These are phyloP conservation scores for Lachancea waltii DNA, from an alignment of 805 yeast genomes.

Conservation along the genomic window DNA sequence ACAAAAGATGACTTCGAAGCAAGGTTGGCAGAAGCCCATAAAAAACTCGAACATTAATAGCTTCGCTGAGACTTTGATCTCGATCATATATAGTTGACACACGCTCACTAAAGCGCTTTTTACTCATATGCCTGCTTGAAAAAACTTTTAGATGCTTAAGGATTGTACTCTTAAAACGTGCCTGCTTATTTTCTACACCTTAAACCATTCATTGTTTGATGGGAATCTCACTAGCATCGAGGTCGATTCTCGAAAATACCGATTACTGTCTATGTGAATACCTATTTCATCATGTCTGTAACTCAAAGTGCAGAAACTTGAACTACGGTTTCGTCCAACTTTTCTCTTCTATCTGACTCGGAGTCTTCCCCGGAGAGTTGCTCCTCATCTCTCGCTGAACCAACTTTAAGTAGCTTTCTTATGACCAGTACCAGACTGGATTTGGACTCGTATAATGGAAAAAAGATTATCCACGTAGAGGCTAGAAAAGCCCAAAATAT, in stretches of 20 bases:
- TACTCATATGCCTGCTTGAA: no score
- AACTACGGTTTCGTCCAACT: background rate
- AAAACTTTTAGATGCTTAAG: no score
- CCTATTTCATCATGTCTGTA: background rate
- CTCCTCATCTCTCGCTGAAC: background rate
- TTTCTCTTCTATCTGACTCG: background rate
- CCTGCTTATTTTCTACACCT: no score
- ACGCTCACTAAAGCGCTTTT: no score
- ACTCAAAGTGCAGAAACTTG: background rate
- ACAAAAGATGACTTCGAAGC: conserved; percentile 8
- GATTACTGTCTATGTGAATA: no score
- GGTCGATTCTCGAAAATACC: no score
- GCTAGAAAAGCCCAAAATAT: conserved; percentile 3
- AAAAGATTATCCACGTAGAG: conserved; percentile 1
- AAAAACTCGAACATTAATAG: no score
- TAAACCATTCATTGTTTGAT: no score
- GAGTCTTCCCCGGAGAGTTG: background rate
- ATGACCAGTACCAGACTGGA: background rate
- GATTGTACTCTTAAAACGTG: no score
- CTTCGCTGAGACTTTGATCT: no score
- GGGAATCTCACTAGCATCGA: no score
- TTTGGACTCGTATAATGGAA: conserved; percentile 1
- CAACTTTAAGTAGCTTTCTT: background rate
- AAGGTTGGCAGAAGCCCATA: conserved; percentile 1
- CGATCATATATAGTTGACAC: no score